A percentile compares a stretch with the other conserved stretches of the same genome.
phyloP scores from a whole-genome alignment of 148 eudicot genomes.

The Camellia sinensis region DNA sequence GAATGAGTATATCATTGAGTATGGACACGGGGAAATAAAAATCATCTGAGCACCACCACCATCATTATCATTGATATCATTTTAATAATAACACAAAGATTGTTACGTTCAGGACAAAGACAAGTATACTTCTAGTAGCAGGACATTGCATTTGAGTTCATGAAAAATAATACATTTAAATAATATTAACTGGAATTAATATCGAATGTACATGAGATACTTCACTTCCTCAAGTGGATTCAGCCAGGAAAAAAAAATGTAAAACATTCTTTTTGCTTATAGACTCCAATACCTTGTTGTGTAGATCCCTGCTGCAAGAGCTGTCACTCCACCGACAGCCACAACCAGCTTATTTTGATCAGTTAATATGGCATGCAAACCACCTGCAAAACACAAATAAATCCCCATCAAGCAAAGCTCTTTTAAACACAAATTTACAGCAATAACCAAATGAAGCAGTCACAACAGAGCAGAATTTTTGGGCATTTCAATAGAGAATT shows the following conservation, averaged over 20 bases:
- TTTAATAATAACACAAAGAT: neutral
- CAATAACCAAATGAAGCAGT: neutral
- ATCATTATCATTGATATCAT: neutral
- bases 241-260: neutral
- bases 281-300: constrained; percentile 64
- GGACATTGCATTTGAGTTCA: neutral
- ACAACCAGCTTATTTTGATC: constrained; percentile 93
- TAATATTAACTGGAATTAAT: neutral
- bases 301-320: constrained; percentile 92
- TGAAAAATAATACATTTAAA: neutral
- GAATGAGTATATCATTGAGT: neutral
- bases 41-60: neutral
- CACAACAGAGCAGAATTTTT: neutral
- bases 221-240: neutral
- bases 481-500: too few species aligned
- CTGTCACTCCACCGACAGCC: constrained; percentile 90
- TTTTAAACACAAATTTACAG: neutral
- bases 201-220: neutral
- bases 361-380: constrained; percentile 74
- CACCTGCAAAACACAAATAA: constrained; percentile 47
- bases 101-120: neutral
- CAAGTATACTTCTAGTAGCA: constrained; percentile 7
- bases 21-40: neutral
- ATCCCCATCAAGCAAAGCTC: constrained; percentile 5
- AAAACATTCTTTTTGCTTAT: neutral